Base-by-base conservation (phyloP, 192 early-diverging fungal species). In the Coemansia sp. region DNA sequence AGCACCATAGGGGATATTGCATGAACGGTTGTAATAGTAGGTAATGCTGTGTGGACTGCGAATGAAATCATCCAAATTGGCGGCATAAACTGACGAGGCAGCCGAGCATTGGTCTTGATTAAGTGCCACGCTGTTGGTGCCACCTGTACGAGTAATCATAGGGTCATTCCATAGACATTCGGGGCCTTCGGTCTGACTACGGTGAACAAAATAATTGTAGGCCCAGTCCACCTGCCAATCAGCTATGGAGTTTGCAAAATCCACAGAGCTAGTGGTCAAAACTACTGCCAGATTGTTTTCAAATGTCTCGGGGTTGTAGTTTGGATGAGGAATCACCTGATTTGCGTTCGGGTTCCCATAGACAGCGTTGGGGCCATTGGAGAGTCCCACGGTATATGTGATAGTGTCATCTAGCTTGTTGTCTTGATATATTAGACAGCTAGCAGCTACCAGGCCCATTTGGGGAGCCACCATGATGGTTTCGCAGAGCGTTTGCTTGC, bases 261-360 rank as follows among this genome's bases (percentile, higher is more conserved):
- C 8, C 14, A 19, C 10, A 20, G 33, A 18, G 6, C 4, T 12
- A 6, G 1, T 11, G 11, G n/a, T 7, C 37, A 52, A 36, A 14
- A 71, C 41, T 18, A 71, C 31, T 9, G 68, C 68, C 46, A 71
- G 13, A 40, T 71, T 71, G 53, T 71, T 71, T 35, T 57, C 68
- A 55, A 64, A 55, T 12, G 51, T 71, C 13, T 40, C 10, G 1
- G 57, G 46, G 26, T 71, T 64, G 40, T 56, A 71, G 5, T 50
- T n/a, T 5, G 60, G 55, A n/a, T 70, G 55, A 7, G 48, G 47
- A n/a, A 56, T 16, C 6, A 59, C 40, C 3, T 20, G 48, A 40
- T 53, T 49, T 2, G 58, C 15, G 0, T n/a, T 8, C 7, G 33
- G 11, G 5, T 30, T 21, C 6, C 20, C 51, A 14, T 46, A 36